Conservation (phyloP, 2,329 filamentous ascomycete genomes). For the Microsporum canis region DNA sequence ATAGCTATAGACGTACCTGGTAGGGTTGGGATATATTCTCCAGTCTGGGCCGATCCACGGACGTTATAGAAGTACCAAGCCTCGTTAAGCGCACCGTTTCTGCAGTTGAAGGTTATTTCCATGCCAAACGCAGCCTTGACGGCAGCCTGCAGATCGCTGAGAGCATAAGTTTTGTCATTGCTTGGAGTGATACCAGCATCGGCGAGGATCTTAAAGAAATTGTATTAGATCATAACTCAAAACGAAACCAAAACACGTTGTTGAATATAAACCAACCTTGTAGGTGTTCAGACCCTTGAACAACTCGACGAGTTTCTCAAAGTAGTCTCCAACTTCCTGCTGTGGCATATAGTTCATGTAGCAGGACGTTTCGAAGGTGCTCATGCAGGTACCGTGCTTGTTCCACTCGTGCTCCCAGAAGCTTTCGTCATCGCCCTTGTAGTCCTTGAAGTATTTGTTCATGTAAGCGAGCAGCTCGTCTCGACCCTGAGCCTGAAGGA, state of each 20-base stretch:
- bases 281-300: constrained; percentile 48
- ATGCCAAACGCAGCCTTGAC: constrained; percentile 39
- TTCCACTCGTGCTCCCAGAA: constrained; percentile 63
- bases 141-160: constrained; percentile 41
- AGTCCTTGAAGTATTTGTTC: constrained; percentile 50
- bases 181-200: constrained; percentile 45
- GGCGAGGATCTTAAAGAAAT: constrained; percentile 25
- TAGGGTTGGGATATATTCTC: constrained; percentile 47
- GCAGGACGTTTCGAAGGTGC: constrained; percentile 54
- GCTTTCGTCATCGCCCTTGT: constrained; percentile 42
- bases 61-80: constrained; percentile 46
- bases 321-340: constrained; percentile 49
- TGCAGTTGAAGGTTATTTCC: constrained; percentile 41
- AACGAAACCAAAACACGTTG: background rate
- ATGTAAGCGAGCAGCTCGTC: constrained; percentile 45
- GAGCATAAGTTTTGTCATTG: constrained; percentile 40
- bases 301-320: constrained; percentile 43
- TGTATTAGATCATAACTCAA: background rate
- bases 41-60: constrained; percentile 47
- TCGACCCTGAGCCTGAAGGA: constrained; percentile 41
- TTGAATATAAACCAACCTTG: constrained; percentile 24
- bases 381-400: constrained; percentile 63
- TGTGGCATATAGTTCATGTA: constrained; percentile 47
- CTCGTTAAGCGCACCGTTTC: constrained; percentile 39
- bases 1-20: constrained; percentile 27